Evolutionary conservation across 352 stramenopile genomes (phyloP).

Genomic region (Globisporangium canariense): DNA sequence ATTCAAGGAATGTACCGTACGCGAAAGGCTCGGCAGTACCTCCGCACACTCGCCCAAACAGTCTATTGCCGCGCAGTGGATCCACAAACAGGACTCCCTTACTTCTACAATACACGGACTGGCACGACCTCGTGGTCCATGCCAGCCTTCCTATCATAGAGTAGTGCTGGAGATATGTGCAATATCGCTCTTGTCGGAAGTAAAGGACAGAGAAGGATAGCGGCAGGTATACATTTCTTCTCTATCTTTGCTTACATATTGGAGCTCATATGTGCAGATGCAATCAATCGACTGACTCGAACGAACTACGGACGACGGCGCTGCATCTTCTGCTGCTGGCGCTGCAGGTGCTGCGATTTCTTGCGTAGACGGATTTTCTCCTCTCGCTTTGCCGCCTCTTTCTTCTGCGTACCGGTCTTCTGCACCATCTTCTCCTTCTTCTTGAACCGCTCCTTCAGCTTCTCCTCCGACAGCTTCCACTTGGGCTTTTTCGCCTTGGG

Average conservation of each 20-base stretch:
- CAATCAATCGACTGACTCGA: background rate
- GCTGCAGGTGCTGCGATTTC: constrained; percentile 69
- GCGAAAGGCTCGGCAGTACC: constrained; percentile 39
- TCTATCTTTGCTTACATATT: constrained; percentile 1
- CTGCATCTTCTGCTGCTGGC: constrained; percentile 53
- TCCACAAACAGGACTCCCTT: constrained; percentile 35
- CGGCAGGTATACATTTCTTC: background rate
- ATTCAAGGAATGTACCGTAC: constrained; percentile 61
- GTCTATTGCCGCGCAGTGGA: constrained; percentile 50
- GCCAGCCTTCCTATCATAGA: constrained; percentile 34
- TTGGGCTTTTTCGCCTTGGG: constrained; percentile 53
- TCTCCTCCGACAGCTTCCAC: constrained; percentile 53
- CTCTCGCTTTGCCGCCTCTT: constrained; percentile 73
- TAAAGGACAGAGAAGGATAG: background rate
- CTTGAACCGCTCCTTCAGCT: constrained; percentile 78
- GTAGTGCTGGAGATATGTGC: background rate
- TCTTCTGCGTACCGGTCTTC: constrained; percentile 74
- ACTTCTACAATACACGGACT: constrained; percentile 60
- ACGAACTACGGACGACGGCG: constrained; percentile 23
- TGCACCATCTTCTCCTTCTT: constrained; percentile 74
- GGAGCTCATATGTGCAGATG: background rate
- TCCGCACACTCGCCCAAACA: constrained; percentile 29
- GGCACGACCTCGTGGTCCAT: constrained; percentile 50
- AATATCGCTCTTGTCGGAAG: background rate
- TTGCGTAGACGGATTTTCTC: constrained; percentile 81